Evolutionary conservation across 1,284 basidiomycete genomes (phyloP), one percentile per base, ranked within the genome.

Genomic region (Boletus nobilissimus): DNA sequence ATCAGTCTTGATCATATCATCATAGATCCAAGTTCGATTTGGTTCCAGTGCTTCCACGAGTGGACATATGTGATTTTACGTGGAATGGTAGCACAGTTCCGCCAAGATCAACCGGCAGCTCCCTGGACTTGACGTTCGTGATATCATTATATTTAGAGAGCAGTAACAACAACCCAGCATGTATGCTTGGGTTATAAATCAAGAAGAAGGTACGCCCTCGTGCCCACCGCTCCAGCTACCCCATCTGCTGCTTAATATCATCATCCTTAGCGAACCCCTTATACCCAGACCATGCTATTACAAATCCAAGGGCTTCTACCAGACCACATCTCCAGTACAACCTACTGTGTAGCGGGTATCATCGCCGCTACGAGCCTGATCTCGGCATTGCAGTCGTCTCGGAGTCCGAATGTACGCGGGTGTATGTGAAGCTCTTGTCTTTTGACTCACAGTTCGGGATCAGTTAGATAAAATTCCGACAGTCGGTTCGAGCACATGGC

Each of bases 391-490:
- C 63, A n/a, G 48, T 66, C 1, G 38, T 51, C 34, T 24, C 26
- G 32, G 16, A 8, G 29, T 51, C 69, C 78, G 46, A 57, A 67
- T 5, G 77, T 78, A 18, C 64, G 78, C n/a, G 19, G 29, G 11
- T 36, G 18, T 43, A 5, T 14, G 32, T 19, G n/a, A 9, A 2
- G 32, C 32, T 22, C 14, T 57, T 32, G 8, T 29, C 24, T 14
- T n/a, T 19, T 11, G 3, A 19, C 54, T 70, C 19, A 77, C 36
- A 14, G 32, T 57, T 13, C 18, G 3, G 64, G 39, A 64, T 26
- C 32, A 82, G 82, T 65, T 83, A 18, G 70, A 78, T 51, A 72
- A 46, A n/a, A n/a, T n/a, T n/a, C n/a, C n/a, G n/a, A 83, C 82
- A 1, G 73, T 83, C 26, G 83, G 85, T 24, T 77, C 84, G 8